Conservation (phyloP, 2,329 filamentous ascomycete species). For the Aureobasidium sp. region DNA sequence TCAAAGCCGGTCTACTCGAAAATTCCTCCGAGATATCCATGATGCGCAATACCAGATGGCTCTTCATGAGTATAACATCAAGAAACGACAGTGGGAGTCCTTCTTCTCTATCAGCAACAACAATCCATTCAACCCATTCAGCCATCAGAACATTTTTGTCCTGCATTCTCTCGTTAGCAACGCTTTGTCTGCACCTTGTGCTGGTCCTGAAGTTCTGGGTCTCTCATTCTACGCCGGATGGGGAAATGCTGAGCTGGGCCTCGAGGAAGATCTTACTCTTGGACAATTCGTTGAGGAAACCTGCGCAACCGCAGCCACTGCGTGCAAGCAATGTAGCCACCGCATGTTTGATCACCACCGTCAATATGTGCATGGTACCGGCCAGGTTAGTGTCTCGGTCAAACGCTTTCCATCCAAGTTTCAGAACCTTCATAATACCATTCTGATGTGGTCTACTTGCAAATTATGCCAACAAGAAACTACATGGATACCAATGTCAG, state of each 20-base stretch:
- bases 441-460: conserved; percentile 97
- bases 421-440: conserved; percentile 61
- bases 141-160: conserved; percentile 93
- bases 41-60: conserved; percentile 96
- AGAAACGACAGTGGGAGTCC: conserved; percentile 93
- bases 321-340: conserved; percentile 77
- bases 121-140: conserved; percentile 87
- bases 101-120: conserved; percentile 83
- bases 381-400: conserved; percentile 84
- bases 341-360: conserved; percentile 89
- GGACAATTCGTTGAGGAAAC: conserved; percentile 94
- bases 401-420: conserved; percentile 65
- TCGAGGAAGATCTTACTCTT: conserved; percentile 76
- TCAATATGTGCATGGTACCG: conserved; percentile 94
- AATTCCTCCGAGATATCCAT: conserved; percentile 89
- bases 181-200: conserved; percentile 85
- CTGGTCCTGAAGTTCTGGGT: conserved; percentile 81
- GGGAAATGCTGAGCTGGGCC: conserved; percentile 64
- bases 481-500: conserved; percentile 82
- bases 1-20: conserved; percentile 81
- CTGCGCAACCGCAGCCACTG: conserved; percentile 65
- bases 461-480: conserved; percentile 88
- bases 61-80: conserved; percentile 84
- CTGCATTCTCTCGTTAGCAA: conserved; percentile 92
- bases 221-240: conserved; percentile 86